Percentiles rank a stretch among this genome's conserved stretches.
These are phyloP conservation scores for Rhodotorula glutinis DNA, from an alignment of 1,284 basidiomycete genomes.

Conservation along the genomic window DNA sequence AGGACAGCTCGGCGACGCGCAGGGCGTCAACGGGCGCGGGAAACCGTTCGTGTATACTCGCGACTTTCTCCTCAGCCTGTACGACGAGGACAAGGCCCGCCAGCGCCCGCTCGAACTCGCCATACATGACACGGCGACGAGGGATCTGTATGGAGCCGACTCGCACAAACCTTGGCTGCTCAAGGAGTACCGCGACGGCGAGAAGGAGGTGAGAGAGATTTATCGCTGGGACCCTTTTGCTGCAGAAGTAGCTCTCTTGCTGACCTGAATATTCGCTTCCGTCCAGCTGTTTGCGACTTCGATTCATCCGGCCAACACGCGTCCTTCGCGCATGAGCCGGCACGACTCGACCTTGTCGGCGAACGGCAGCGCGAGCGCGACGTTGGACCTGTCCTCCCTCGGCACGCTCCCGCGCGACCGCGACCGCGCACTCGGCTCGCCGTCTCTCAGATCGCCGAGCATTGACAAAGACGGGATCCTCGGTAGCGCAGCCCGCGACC, in stretches of 20 bases:
- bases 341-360: conserved; percentile 17
- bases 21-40: not conserved
- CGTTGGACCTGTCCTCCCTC: conserved; percentile 37
- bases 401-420: conserved; percentile 39
- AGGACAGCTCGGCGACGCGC: not conserved
- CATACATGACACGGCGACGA: conserved; percentile 31
- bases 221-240: no score
- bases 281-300: conserved; percentile 35
- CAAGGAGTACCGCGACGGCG: conserved; percentile 37
- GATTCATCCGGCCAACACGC: conserved; percentile 33
- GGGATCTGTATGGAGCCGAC: conserved; percentile 6
- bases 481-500: conserved; percentile 12
- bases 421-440: conserved; percentile 35
- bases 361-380: conserved; percentile 13
- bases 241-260: not conserved
- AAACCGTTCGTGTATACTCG: conserved; percentile 40
- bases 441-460: conserved; percentile 23
- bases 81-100: conserved; percentile 40
- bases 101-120: conserved; percentile 37
- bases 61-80: conserved; percentile 37
- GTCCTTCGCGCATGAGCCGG: conserved; percentile 24
- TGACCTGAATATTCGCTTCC: not conserved
- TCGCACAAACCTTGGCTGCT: conserved; percentile 36
- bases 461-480: conserved; percentile 12
- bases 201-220: conserved; percentile 39